A percentile compares a stretch with the other conserved stretches of the same genome.
phyloP scores from a whole-genome alignment of 208 protist genomes.

The Giardia duodenalis region DNA sequence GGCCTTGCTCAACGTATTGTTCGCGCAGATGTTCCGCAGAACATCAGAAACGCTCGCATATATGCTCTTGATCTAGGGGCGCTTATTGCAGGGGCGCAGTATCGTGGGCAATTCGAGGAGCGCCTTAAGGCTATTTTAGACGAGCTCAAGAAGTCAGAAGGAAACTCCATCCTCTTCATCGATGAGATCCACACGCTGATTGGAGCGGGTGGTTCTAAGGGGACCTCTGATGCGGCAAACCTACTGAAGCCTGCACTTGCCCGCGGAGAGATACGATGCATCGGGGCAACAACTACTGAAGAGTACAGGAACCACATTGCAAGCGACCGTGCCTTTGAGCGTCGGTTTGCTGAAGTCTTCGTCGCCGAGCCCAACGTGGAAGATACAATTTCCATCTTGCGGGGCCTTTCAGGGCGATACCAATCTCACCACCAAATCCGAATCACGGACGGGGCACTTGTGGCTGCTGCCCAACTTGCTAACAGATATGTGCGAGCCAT shows the following conservation, averaged over 20 bases:
- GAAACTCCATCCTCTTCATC: slow-evolving; percentile 95
- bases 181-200: slow-evolving; percentile 95
- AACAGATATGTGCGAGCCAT: slow-evolving; percentile 72
- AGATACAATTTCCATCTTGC: slow-evolving; percentile 90
- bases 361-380: slow-evolving; percentile 57
- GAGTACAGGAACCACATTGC: slow-evolving; percentile 89
- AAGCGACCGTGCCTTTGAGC: slow-evolving; percentile 87
- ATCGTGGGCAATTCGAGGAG: slow-evolving; percentile 97
- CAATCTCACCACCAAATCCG: slow-evolving; percentile 59
- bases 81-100: slow-evolving; percentile 92
- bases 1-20: slow-evolving; percentile 73
- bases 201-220: slow-evolving; percentile 65
- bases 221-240: slow-evolving; percentile 66
- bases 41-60: slow-evolving; percentile 53
- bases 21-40: slow-evolving; percentile 67
- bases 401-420: slow-evolving; percentile 50
- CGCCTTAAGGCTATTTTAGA: slow-evolving; percentile 91
- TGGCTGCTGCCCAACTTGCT: slow-evolving; percentile 56
- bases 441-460: slow-evolving; percentile 60
- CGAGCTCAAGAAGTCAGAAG: slow-evolving; percentile 76
- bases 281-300: slow-evolving; percentile 85
- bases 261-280: slow-evolving; percentile 65
- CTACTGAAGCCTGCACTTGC: slow-evolving; percentile 90
- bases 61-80: slow-evolving; percentile 85
- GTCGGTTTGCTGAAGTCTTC: slow-evolving; percentile 80